Conservation (phyloP, 2,329 filamentous ascomycete species). For the Ascochyta fabae region DNA sequence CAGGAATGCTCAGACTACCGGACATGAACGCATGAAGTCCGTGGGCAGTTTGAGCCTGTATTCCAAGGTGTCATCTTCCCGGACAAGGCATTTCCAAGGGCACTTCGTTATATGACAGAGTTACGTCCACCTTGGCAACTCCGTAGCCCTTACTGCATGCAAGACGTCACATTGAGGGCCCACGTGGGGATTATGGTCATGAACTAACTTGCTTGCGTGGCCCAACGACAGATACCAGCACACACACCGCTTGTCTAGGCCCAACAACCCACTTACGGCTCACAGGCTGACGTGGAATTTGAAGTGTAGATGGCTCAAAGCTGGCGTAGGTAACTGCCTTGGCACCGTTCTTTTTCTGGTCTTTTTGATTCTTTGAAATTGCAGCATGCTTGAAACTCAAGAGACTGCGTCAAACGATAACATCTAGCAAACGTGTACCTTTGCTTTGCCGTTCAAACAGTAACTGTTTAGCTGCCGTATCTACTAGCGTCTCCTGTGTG, state of each 20-base stretch:
- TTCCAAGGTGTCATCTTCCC: conserved; percentile 31
- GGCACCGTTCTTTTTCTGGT: not conserved
- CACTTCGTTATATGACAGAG: conserved; percentile 25
- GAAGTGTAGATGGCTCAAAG: not conserved
- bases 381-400: not conserved
- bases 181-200: not conserved
- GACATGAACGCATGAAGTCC: conserved; percentile 48
- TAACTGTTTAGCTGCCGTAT: not conserved
- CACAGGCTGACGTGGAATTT: not conserved
- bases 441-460: not conserved
- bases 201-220: conserved; percentile 12
- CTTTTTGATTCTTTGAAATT: not conserved
- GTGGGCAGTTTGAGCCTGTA: conserved; percentile 47
- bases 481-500: not conserved
- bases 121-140: conserved; percentile 25
- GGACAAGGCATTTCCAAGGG: conserved; percentile 25
- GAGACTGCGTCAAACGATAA: not conserved
- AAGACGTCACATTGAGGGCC: conserved; percentile 8
- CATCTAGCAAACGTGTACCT: not conserved
- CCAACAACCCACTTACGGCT: not conserved
- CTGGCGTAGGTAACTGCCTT: not conserved
- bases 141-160: conserved; percentile 4
- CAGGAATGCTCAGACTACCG: conserved; percentile 21
- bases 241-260: conserved; percentile 7
- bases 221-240: not conserved